Evolutionary conservation across 768 basidiomycete species (phyloP).

Genomic region (Dacryopinax spathularia): DNA sequence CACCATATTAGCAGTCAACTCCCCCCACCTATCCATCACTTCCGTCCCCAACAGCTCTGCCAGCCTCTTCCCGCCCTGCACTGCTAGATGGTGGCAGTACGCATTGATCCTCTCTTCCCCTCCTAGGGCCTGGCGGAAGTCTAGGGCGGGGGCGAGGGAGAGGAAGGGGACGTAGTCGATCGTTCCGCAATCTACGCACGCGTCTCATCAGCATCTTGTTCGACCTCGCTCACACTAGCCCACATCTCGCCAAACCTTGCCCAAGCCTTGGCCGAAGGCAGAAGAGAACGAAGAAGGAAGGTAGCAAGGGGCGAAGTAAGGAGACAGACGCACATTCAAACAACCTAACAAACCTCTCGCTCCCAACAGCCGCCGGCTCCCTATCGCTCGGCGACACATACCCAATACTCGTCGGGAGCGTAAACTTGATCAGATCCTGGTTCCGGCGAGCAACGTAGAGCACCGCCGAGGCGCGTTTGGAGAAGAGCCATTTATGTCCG

Average conservation of each 20-base stretch:
- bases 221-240: too few relatives aligned
- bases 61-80: conserved; percentile 47
- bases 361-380: neutral
- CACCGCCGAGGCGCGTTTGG: conserved; percentile 51
- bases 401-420: conserved; percentile 40
- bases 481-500: conserved; percentile 74
- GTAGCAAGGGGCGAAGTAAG: neutral
- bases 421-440: conserved; percentile 45
- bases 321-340: neutral
- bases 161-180: conserved; percentile 2
- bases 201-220: neutral
- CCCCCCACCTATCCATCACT: conserved; percentile 45
- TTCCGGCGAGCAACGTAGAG: conserved; percentile 62
- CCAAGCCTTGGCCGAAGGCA: too few relatives aligned
- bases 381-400: conserved; percentile 38
- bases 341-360: neutral
- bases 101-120: conserved; percentile 57
- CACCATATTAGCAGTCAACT: conserved; percentile 61
- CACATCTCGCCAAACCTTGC: too few relatives aligned
- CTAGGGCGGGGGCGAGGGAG: conserved; percentile 32
- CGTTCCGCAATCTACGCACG: neutral
- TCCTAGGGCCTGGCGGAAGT: conserved; percentile 58
- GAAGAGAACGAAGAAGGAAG: neutral
- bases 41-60: conserved; percentile 46
- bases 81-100: conserved; percentile 56